phyloP scores from a whole-genome alignment of 495 filamentous ascomycete genomes.

The Neurospora sp. region DNA sequence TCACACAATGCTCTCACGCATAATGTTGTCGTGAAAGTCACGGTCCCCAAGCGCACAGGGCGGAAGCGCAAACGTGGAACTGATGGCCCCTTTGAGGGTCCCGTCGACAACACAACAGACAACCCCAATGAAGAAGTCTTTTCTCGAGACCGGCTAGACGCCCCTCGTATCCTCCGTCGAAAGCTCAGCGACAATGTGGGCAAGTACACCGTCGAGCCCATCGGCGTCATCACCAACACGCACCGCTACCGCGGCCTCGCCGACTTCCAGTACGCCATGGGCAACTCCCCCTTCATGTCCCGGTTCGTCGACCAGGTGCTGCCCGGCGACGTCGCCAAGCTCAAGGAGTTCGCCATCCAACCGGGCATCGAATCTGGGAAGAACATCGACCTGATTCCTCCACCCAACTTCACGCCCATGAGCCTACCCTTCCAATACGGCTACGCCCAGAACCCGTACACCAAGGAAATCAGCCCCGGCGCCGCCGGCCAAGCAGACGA shows the following conservation, averaged over 20 bases:
- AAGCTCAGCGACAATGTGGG: conserved; percentile 62
- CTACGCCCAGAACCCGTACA: conserved; percentile 44
- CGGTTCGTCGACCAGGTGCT: conserved; percentile 56
- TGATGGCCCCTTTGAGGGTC: conserved; percentile 49
- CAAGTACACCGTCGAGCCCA: conserved; percentile 57
- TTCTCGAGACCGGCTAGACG: conserved; percentile 33
- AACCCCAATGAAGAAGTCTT: conserved; percentile 10
- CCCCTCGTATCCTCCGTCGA: conserved; percentile 43
- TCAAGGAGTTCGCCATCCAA: conserved; percentile 66
- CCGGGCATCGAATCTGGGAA: conserved; percentile 47
- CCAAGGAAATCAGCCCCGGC: conserved; percentile 31
- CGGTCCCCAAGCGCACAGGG: conserved; percentile 76
- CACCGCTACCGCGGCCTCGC: conserved; percentile 69
- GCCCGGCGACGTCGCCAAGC: conserved; percentile 52
- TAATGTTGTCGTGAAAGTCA: conserved; percentile 78
- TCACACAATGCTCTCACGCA: conserved; percentile 62
- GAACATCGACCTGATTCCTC: conserved; percentile 65
- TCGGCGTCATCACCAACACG: conserved; percentile 65
- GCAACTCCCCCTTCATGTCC: conserved; percentile 49
- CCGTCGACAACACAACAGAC: background rate
- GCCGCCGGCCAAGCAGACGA: conserved; percentile 4
- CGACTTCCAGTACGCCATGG: conserved; percentile 70
- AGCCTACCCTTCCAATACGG: conserved; percentile 60
- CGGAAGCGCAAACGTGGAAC: conserved; percentile 72
- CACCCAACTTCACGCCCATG: conserved; percentile 61